A percentile compares a stretch with the other conserved stretches of the same genome.
Evolutionary conservation across 2,329 filamentous ascomycete species (phyloP).

Genomic region (Elsinoe arachidis): DNA sequence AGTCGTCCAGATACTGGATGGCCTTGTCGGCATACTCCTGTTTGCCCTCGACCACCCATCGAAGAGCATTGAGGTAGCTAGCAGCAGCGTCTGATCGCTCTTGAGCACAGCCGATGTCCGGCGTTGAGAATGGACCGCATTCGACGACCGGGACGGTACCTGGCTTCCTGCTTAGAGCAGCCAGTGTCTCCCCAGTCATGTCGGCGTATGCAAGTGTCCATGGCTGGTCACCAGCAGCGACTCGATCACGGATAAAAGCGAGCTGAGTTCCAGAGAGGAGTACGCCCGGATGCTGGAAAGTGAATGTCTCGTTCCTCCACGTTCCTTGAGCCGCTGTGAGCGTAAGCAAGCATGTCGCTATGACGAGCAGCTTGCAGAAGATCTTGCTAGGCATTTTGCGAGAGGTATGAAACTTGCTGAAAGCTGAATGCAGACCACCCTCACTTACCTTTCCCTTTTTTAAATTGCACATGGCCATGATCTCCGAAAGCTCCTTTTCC

Average conservation of each 20-base stretch:
- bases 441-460: no score
- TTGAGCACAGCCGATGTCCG: slow-evolving; percentile 1
- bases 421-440: neutral
- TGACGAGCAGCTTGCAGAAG: neutral
- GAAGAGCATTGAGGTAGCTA: neutral
- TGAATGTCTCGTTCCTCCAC: neutral
- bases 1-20: neutral
- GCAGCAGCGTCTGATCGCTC: neutral
- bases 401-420: neutral
- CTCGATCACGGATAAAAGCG: neutral
- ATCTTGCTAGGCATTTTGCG: neutral
- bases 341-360: neutral
- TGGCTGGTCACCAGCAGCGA: slow-evolving; percentile 1
- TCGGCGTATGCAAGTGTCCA: slow-evolving; percentile 1
- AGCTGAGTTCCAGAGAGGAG: neutral
- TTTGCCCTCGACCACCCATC: neutral
- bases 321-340: neutral
- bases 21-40: slow-evolving; percentile 2
- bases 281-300: neutral
- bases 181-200: neutral
- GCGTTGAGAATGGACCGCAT: neutral
- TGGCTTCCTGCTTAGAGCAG: neutral
- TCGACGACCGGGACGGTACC: neutral
- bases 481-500: no score
- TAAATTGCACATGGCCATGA: no score